Evolutionary conservation across 2,329 filamentous ascomycete genomes (phyloP), one percentile per base, ranked within the genome.

Genomic region (Rutstroemia sp.): DNA sequence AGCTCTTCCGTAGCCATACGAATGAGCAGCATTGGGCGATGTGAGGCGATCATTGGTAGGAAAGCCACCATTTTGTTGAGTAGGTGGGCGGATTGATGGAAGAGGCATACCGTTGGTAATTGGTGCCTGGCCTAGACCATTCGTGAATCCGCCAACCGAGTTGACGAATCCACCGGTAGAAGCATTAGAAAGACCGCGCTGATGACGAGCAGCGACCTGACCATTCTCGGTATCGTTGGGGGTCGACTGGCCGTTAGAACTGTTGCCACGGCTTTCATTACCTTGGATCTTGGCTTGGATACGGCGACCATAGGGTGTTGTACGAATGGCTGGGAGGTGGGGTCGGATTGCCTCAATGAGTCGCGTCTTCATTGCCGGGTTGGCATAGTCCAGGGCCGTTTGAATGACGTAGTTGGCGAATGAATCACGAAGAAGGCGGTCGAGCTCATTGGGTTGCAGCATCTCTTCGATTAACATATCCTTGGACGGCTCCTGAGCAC

Each of bases 381-480:
- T 89, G 12, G 88, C 83, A 67, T 89, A 92, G 66, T 96, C 92
- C 63, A 96, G 81, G 27, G 94, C 92, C 41, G 94, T 99, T 77
- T 99, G 94, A 41, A 99, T 89, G 62, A 99, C 94, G 67, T 99
- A 99, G 75, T 99, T 99, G 71, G 90, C 94, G 68, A 89, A 99
- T 0, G 87, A 90, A 72, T 99, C 94, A 44, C 90, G 88, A 58
- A 99, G 81, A 63, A 96, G 84, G 62, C 86, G 86, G 67, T 96
- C 91, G 60, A 97, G 86, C 73, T 96, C 90, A 57, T 79, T 79
- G 3, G 86, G 81, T 57, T 86, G 70, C 50, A 87, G 77, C 68
- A 99, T 86, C 75, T 97, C 94, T 38, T 88, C 82, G 57, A 96
- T 87, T 73, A 99, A 86, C 71, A 86, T 78, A 65, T 90, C 87